Base-by-base conservation (phyloP, 1,284 basidiomycete species). In the Boletus nobilissimus region DNA sequence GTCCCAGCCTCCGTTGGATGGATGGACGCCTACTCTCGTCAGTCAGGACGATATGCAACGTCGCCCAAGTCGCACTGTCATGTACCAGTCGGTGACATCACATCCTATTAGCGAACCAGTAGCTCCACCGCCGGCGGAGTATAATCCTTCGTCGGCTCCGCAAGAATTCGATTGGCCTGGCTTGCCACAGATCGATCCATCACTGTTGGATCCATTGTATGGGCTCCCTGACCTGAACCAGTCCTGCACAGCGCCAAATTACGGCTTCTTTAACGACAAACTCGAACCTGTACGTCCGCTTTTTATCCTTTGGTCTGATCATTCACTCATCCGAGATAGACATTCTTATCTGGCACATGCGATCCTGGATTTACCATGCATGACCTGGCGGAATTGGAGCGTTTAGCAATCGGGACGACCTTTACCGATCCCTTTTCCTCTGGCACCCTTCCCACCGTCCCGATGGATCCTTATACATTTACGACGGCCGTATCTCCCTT, bases 21-120 rank as follows among this genome's bases (percentile, higher is more conserved):
- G 77, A 32, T 83, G 80, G 79, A 54, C 74, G 19, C 77, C 82
- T 5, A 63, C 81, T 32, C 77, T 83, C 29, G 82, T 80, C 65
- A 82, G 84, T 6, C 84, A 84, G 71, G 88, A 89, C 66, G 87
- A 89, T 75, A 84, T 87, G n/a, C 81, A 82, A 60, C 87, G 86
- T 70, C 86, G 86, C 40, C 87, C 87, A 11, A 87, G 85, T 78
- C 83, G 81, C 32, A 75, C 85, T 2, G 78, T 81, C 43, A 86
- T 88, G 82, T 89, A 88, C 74, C 81, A 76, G 36, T 81, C 81
- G 3, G 79, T 54, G 64, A 32, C 73, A 19, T 54, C 73, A 39
- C 73, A 78, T 14, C 3, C 72, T n/a, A 57, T 22, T 24, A 64
- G 18, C 14, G 79, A 81, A 64, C 51, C 40, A 57, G 14, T 43